phyloP scores from a whole-genome alignment of 83 land plant genomes.

The Diphasiastrum complanatum region DNA sequence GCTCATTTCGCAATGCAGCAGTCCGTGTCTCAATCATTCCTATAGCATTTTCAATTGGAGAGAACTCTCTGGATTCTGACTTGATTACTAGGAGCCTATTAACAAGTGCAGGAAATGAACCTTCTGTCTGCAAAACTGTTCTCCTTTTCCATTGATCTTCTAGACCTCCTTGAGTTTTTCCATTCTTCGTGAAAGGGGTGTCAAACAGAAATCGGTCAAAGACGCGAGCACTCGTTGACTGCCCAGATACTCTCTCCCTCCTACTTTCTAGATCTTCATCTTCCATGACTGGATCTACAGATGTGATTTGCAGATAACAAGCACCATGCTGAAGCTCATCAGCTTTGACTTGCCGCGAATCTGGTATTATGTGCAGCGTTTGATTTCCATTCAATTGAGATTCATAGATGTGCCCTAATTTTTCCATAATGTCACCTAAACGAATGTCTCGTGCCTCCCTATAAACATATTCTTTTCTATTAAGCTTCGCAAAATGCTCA shows the following conservation, averaged over 20 bases:
- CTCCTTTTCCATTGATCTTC: conserved; percentile 99
- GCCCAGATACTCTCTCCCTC: conserved; percentile 73
- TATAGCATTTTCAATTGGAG: conserved; percentile 98
- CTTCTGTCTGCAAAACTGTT: conserved; percentile 84
- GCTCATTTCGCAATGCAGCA: conserved; percentile 78
- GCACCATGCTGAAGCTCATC: conserved; percentile 80
- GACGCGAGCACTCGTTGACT: conserved; percentile 77
- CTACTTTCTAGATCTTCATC: conserved; percentile 93
- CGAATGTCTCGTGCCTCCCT: conserved; percentile 94
- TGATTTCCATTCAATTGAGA: conserved; percentile 69
- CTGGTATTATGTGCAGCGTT: conserved; percentile 84
- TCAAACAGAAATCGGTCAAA: conserved; percentile 95
- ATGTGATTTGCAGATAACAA: conserved; percentile 92
- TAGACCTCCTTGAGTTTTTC: conserved; percentile 90
- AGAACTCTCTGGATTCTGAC: conserved; percentile 85
- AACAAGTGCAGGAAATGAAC: conserved; percentile 96
- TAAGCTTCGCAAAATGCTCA: conserved; percentile 73
- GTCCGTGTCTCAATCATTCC: conserved; percentile 99
- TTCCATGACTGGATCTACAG: conserved; percentile 96
- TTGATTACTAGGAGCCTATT: conserved; percentile 76
- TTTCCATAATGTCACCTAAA: conserved; percentile 94
- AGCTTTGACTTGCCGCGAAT: conserved; percentile 95
- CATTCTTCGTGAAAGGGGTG: conserved; percentile 96
- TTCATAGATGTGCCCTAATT: conserved; percentile 90
- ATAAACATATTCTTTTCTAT: conserved; percentile 83